Evolutionary conservation across 1,139 yeast species (phyloP).

Genomic region (Lodderomyces parapsilosis): DNA sequence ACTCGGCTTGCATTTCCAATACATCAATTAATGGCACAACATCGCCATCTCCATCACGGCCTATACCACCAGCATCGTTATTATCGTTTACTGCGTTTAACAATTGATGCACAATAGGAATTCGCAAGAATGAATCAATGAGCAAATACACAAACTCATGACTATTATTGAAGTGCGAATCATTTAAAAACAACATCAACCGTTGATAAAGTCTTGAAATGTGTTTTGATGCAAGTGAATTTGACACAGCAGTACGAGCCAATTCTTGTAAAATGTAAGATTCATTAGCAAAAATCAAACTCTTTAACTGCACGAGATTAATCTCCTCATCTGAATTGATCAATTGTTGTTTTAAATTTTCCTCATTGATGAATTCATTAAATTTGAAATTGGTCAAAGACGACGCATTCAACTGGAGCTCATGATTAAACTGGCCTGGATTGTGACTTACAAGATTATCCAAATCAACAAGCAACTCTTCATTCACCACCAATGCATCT

Average conservation of each 20-base stretch:
- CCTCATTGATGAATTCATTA: slow-evolving; percentile 13
- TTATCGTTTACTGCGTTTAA: slow-evolving; percentile 11
- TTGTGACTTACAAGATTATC: slow-evolving; percentile 18
- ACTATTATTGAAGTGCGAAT: slow-evolving; percentile 9
- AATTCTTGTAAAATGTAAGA: slow-evolving; percentile 27
- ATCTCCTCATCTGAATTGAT: slow-evolving; percentile 17
- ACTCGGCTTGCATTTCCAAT: slow-evolving; percentile 46
- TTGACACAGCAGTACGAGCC: slow-evolving; percentile 23
- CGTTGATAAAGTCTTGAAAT: slow-evolving; percentile 34
- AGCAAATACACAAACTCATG: slow-evolving; percentile 31
- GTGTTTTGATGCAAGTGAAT: slow-evolving; percentile 33
- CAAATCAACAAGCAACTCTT: slow-evolving; percentile 32
- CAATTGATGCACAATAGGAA: slow-evolving; percentile 27
- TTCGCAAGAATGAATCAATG: slow-evolving; percentile 29
- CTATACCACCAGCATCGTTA: background rate
- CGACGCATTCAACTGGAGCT: slow-evolving; percentile 13
- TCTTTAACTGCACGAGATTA: slow-evolving; percentile 25
- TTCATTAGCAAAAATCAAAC: slow-evolving; percentile 29
- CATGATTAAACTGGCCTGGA: slow-evolving; percentile 5
- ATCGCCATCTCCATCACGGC: slow-evolving; percentile 11
- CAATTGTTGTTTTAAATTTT: slow-evolving; percentile 12
- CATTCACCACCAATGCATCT: slow-evolving; percentile 54
- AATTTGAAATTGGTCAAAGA: slow-evolving; percentile 20
- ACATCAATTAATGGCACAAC: slow-evolving; percentile 26
- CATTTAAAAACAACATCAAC: slow-evolving; percentile 34